These are phyloP conservation scores for Silene vulgaris DNA, from an alignment of 179 eudicot genomes.

Conservation along the genomic window DNA sequence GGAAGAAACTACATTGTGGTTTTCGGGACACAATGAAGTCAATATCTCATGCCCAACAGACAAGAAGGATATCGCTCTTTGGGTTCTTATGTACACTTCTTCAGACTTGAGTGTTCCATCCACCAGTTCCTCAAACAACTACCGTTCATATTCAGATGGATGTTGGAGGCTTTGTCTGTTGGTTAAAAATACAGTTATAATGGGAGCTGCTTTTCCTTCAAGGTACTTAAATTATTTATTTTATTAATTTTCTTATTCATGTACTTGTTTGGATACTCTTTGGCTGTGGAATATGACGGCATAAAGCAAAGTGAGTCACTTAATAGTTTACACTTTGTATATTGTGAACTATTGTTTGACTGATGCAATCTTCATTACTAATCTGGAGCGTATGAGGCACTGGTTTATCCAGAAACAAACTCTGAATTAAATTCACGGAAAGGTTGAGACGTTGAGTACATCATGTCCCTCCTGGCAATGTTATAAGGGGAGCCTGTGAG, in stretches of 20 bases:
- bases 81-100: slow-evolving; percentile 57
- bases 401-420: neutral
- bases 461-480: neutral
- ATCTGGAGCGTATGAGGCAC: neutral
- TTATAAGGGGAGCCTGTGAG: neutral
- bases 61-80: slow-evolving; percentile 54
- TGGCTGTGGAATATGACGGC: neutral
- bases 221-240: slow-evolving; percentile 40
- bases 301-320: slow-evolving; percentile 5
- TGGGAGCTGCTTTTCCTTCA: slow-evolving; percentile 54
- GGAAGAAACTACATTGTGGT: slow-evolving; percentile 46
- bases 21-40: slow-evolving; percentile 28
- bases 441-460: neutral
- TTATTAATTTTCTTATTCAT: neutral
- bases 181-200: slow-evolving; percentile 50
- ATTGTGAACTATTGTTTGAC: neutral
- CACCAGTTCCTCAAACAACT: slow-evolving; percentile 32
- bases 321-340: neutral
- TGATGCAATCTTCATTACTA: neutral
- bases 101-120: slow-evolving; percentile 33
- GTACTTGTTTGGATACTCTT: neutral
- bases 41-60: slow-evolving; percentile 26
- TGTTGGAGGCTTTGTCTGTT: slow-evolving; percentile 78
- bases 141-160: slow-evolving; percentile 29
- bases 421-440: neutral